Evolutionary conservation across 2,329 filamentous ascomycete genomes (phyloP).

Genomic region (Alternaria infectoria): DNA sequence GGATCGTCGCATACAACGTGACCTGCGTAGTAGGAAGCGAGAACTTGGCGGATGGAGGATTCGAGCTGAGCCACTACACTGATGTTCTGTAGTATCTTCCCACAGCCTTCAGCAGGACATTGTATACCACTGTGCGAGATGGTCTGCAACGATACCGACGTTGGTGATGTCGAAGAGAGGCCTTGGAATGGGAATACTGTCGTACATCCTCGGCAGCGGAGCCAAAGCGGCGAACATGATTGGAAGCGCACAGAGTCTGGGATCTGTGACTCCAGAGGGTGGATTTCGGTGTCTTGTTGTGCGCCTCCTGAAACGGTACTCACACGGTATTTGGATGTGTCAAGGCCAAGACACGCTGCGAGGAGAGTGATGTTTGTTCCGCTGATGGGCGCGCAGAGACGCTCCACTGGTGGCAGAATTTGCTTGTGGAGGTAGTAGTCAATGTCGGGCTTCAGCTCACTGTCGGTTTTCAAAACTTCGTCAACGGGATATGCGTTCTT

Average conservation of each 20-base stretch:
- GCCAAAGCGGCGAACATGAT: conserved; percentile 74
- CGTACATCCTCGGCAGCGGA: conserved; percentile 85
- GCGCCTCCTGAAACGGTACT: conserved; percentile 62
- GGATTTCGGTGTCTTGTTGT: conserved; percentile 61
- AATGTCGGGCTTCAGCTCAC: conserved; percentile 82
- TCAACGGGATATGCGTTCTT: conserved; percentile 89
- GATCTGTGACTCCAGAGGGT: conserved; percentile 92
- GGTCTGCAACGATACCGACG: conserved; percentile 25
- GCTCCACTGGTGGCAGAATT: conserved; percentile 96
- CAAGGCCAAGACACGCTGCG: conserved; percentile 91
- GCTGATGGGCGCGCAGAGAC: conserved; percentile 92
- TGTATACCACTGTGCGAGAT: conserved; percentile 75
- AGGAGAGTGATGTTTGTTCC: conserved; percentile 90
- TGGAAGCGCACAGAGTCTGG: conserved; percentile 89
- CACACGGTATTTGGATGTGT: conserved; percentile 84
- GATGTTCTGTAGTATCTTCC: conserved; percentile 68
- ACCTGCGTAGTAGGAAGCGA: conserved; percentile 86
- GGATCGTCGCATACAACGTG: conserved; percentile 91
- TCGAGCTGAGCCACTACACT: conserved; percentile 88
- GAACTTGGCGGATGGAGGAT: conserved; percentile 77
- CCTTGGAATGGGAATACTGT: conserved; percentile 76
- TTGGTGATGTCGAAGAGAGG: conserved; percentile 52
- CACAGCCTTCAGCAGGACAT: conserved; percentile 71
- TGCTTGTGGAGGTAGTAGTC: conserved; percentile 99
- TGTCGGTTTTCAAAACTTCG: conserved; percentile 80